These are phyloP conservation scores for Trichoderma oligosporum DNA, from an alignment of 2,329 filamentous ascomycete species.

Conservation along the genomic window DNA sequence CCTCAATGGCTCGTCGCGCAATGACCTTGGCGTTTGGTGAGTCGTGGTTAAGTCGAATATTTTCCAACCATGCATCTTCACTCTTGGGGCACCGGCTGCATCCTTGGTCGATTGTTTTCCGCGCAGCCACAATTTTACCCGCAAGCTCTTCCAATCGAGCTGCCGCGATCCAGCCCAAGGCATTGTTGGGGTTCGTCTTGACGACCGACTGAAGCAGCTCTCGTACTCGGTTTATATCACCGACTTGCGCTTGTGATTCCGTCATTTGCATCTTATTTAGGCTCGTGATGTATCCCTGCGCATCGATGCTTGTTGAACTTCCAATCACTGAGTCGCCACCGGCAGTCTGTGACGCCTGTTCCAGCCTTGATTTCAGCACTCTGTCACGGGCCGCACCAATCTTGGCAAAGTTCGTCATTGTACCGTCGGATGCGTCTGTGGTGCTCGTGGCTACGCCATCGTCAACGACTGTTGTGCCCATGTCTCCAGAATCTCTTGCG, in stretches of 20 bases:
- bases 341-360: constrained; percentile 75
- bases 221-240: constrained; percentile 91
- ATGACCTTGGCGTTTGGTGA: constrained; percentile 93
- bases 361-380: constrained; percentile 87
- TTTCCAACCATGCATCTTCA: constrained; percentile 94
- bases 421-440: constrained; percentile 64
- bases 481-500: constrained; percentile 72
- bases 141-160: constrained; percentile 89
- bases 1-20: constrained; percentile 86
- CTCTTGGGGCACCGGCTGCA: constrained; percentile 90
- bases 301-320: constrained; percentile 86
- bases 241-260: constrained; percentile 78
- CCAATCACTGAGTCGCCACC: constrained; percentile 64
- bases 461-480: constrained; percentile 84
- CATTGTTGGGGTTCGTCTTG: constrained; percentile 93
- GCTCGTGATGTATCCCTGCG: constrained; percentile 92
- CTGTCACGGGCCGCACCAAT: constrained; percentile 96
- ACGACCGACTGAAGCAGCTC: constrained; percentile 94
- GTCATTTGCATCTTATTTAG: constrained; percentile 76
- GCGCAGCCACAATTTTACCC: constrained; percentile 83
- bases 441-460: constrained; percentile 55
- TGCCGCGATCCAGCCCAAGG: constrained; percentile 92
- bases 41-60: constrained; percentile 81
- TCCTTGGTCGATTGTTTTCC: constrained; percentile 81
- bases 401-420: constrained; percentile 96